A percentile compares a stretch with the other conserved stretches of the same genome.
These are phyloP conservation scores for Rhazya stricta DNA, from an alignment of 257 asterid species.

Conservation along the genomic window DNA sequence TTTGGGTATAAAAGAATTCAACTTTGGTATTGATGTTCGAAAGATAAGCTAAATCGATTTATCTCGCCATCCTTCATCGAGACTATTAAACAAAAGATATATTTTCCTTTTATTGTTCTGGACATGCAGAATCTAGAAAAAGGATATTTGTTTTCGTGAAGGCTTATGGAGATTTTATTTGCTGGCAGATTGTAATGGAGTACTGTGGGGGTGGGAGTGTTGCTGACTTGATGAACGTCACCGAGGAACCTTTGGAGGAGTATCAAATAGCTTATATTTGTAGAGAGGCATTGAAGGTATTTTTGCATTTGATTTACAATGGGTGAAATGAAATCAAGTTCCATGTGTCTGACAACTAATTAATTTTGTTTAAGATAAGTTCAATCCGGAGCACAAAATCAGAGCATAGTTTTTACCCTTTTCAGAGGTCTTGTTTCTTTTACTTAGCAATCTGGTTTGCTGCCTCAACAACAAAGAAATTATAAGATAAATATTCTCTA, in stretches of 20 bases:
- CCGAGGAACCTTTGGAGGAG: conserved; percentile 90
- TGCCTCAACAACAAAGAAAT: background rate
- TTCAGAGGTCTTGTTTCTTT: background rate
- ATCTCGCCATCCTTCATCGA: background rate
- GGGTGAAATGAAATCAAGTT: conserved; percentile 1
- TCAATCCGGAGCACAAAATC: background rate
- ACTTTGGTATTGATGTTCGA: background rate
- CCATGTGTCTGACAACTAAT: background rate
- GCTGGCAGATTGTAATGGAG: conserved; percentile 97
- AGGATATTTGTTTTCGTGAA: conserved; percentile 12
- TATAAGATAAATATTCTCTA: background rate
- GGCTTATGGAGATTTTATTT: conserved; percentile 23
- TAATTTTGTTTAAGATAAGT: background rate
- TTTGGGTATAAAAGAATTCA: conserved; percentile 61
- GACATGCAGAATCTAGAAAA: background rate
- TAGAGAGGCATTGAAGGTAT: conserved; percentile 90
- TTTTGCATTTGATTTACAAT: conserved; percentile 18
- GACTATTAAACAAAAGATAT: background rate
- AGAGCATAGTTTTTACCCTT: background rate
- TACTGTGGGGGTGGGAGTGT: conserved; percentile 99
- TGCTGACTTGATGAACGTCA: conserved; percentile 90
- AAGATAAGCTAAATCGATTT: background rate
- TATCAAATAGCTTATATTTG: conserved; percentile 86
- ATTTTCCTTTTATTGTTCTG: conserved; percentile 8
- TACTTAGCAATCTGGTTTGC: background rate